Percentiles rank a stretch among this genome's conserved stretches.
Conservation (phyloP, 225 moss, liverwort and hornwort species). For the Marchantia polymorpha region DNA sequence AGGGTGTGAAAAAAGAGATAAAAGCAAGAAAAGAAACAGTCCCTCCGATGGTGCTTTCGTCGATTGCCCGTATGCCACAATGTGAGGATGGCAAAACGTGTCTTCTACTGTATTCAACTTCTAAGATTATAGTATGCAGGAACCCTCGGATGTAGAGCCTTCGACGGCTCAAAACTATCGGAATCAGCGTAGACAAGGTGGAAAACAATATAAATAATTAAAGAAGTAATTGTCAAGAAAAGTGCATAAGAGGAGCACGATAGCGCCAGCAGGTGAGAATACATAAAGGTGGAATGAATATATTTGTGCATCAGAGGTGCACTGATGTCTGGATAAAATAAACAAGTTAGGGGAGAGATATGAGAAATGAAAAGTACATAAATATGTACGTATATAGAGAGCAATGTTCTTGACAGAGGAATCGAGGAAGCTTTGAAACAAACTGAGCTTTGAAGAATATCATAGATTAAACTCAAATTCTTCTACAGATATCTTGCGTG, state of each 20-base stretch:
- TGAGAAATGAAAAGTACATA: too few species aligned
- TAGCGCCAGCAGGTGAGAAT: not conserved
- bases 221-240: not conserved
- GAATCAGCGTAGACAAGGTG: not conserved
- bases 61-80: not conserved
- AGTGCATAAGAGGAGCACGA: not conserved
- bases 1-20: not conserved
- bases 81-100: not conserved
- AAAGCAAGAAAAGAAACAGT: not conserved
- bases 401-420: not conserved
- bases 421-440: not conserved
- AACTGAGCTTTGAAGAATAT: not conserved
- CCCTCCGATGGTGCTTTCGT: not conserved
- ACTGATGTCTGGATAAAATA: too few species aligned
- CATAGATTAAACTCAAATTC: not conserved
- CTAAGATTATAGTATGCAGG: not conserved
- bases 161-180: not conserved
- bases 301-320: too few species aligned
- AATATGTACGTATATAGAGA: too few species aligned
- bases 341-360: too few species aligned
- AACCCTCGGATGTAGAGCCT: not conserved
- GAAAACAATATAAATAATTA: not conserved
- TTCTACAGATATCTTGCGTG: conserved; percentile 2
- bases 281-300: not conserved
- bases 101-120: not conserved